phyloP scores from a whole-genome alignment of 352 stramenopile species.

The Phytophthora syringae region DNA sequence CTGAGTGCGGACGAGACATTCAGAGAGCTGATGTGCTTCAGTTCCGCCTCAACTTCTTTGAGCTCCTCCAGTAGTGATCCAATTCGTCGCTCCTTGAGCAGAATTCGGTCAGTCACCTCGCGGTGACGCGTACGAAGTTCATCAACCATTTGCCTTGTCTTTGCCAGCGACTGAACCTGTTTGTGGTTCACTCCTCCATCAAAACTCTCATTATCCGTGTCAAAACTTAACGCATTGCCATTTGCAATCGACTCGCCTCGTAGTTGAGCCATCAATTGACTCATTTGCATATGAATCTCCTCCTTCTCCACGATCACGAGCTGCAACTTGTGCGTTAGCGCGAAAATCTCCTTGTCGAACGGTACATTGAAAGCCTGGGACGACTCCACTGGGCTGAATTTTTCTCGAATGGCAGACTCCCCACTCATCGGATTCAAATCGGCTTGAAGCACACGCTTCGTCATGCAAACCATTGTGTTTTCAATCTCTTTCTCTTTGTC shows the following conservation, averaged over 20 bases:
- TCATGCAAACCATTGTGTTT: slow-evolving; percentile 71
- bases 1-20: slow-evolving; percentile 29
- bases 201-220: slow-evolving; percentile 7
- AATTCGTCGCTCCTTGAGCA: slow-evolving; percentile 57
- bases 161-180: slow-evolving; percentile 38
- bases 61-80: slow-evolving; percentile 60
- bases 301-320: slow-evolving; percentile 80
- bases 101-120: slow-evolving; percentile 57
- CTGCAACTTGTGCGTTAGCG: slow-evolving; percentile 75
- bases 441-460: slow-evolving; percentile 66
- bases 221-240: neutral
- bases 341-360: slow-evolving; percentile 85
- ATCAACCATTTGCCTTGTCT: slow-evolving; percentile 49
- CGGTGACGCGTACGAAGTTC: slow-evolving; percentile 50
- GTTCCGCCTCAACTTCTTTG: slow-evolving; percentile 64
- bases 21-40: slow-evolving; percentile 55
- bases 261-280: slow-evolving; percentile 52
- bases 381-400: slow-evolving; percentile 28
- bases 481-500: slow-evolving; percentile 81
- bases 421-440: slow-evolving; percentile 34
- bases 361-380: slow-evolving; percentile 25
- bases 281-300: slow-evolving; percentile 79
- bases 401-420: slow-evolving; percentile 27
- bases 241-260: slow-evolving; percentile 19
- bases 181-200: slow-evolving; percentile 16